Base-by-base conservation (phyloP, 2,329 filamentous ascomycete species). In the Penicillium sp. region DNA sequence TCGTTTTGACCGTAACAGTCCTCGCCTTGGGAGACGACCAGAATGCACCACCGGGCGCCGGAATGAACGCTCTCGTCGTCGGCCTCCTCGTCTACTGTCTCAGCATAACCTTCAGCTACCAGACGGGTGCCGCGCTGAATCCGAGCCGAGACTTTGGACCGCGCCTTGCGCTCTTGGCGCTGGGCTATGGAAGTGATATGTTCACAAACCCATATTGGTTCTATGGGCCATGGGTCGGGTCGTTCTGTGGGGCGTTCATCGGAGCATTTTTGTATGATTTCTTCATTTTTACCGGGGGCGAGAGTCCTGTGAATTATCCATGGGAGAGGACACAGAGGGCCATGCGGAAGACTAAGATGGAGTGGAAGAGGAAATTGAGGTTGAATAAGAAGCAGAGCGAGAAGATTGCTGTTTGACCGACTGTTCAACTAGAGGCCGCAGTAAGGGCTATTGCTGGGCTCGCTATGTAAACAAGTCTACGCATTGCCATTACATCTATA, bases 291-390 rank as follows among this genome's bases (percentile, higher is more conserved):
- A 81, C 80, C 0, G 79, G 81, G 5, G 82, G 82, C 0, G 83
- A 84, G 67, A 80, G 77, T 48, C 83, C 82, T 15, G 81, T 83
- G 60, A 85, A 82, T 71, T 82, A 85, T 71, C 80, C 80, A 3
- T 78, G 81, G 29, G 75, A 75, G 63, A 72, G 78, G 51, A 79
- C 77, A 7, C 71, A 76, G 67, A 71, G 79, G 35, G 76, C 77
- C 2, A 68, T 77, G 41, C 66, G 65, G 67, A 87, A 87, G 76
- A 86, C 69, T 55, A 58, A 66, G 11, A 67, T 66, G 63, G 75
- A 72, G 64, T 76, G 74, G 74, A 66, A 54, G 56, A 62, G 63
- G 2, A 67, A 71, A 15, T 57, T 76, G 35, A 69, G 81, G 29
- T 58, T 71, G 35, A 26, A 15, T 3, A 61, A 64, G 53, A 46